Evolutionary conservation across 2,329 filamentous ascomycete genomes (phyloP).

Genomic region (Ampelomyces quisqualis): DNA sequence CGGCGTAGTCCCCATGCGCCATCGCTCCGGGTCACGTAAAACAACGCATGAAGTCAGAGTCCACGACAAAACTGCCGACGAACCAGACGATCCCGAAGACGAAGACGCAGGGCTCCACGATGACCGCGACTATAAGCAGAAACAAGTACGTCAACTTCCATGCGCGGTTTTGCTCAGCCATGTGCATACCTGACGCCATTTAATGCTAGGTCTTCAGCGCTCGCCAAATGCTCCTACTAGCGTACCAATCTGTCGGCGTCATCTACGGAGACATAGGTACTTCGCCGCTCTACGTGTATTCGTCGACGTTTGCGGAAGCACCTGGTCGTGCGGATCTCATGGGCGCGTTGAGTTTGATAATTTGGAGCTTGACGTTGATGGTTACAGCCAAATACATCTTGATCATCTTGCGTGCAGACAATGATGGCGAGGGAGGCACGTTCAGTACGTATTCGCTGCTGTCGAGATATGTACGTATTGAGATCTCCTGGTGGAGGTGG

Average conservation of each 20-base stretch:
- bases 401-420: conserved; percentile 65
- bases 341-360: conserved; percentile 66
- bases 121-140: conserved; percentile 34
- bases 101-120: conserved; percentile 38
- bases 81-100: conserved; percentile 30
- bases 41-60: conserved; percentile 58
- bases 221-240: conserved; percentile 35
- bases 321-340: conserved; percentile 59
- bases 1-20: conserved; percentile 29
- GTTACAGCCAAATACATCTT: conserved; percentile 69
- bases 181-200: conserved; percentile 11
- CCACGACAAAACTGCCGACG: conserved; percentile 58
- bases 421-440: conserved; percentile 70
- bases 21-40: conserved; percentile 19
- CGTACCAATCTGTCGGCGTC: conserved; percentile 65
- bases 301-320: conserved; percentile 61
- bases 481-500: too few relatives aligned
- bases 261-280: conserved; percentile 71
- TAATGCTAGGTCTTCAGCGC: conserved; percentile 30
- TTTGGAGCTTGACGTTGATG: conserved; percentile 69
- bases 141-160: conserved; percentile 20
- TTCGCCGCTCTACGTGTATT: conserved; percentile 69
- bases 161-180: neutral
- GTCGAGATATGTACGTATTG: conserved; percentile 51
- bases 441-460: conserved; percentile 68